A percentile compares a stretch with the other conserved stretches of the same genome.
Evolutionary conservation across 2,329 filamentous ascomycete genomes (phyloP).

Genomic region (Sarocladium brachiariae): DNA sequence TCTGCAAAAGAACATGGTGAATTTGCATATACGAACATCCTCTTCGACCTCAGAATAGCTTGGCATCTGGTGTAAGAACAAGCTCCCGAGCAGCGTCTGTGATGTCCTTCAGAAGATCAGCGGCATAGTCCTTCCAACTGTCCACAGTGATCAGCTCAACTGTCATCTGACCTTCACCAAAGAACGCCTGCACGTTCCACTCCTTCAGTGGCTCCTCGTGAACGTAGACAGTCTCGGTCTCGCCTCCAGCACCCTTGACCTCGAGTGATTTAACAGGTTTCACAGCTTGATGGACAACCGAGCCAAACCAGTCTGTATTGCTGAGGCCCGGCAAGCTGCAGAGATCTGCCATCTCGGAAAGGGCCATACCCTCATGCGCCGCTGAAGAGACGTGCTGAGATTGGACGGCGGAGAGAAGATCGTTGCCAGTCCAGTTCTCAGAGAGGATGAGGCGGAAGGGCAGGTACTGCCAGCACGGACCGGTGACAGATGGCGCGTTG

Average conservation of each 20-base stretch:
- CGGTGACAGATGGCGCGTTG: constrained; percentile 49
- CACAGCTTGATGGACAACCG: constrained; percentile 53
- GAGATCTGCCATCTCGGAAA: constrained; percentile 42
- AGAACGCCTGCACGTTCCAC: constrained; percentile 58
- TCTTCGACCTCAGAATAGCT: constrained; percentile 17
- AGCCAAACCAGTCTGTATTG: constrained; percentile 41
- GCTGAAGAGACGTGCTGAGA: constrained; percentile 51
- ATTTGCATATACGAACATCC: too few relatives aligned
- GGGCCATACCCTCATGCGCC: constrained; percentile 46
- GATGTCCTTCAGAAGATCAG: constrained; percentile 43
- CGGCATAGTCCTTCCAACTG: constrained; percentile 46
- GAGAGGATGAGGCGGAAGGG: constrained; percentile 54
- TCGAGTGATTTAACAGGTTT: constrained; percentile 52
- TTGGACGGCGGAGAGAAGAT: constrained; percentile 48
- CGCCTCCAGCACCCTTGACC: constrained; percentile 30
- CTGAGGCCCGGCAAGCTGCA: constrained; percentile 22
- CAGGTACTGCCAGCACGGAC: constrained; percentile 62
- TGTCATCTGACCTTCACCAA: constrained; percentile 39
- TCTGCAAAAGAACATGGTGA: too few relatives aligned
- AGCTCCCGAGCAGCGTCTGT: constrained; percentile 32
- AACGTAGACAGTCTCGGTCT: constrained; percentile 53
- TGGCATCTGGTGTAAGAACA: constrained; percentile 25
- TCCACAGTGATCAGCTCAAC: constrained; percentile 55
- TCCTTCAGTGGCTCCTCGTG: constrained; percentile 47
- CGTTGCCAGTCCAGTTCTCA: constrained; percentile 40